Evolutionary conservation across 495 filamentous ascomycete species (phyloP).

Genomic region (Talaromyces trachyspermus): DNA sequence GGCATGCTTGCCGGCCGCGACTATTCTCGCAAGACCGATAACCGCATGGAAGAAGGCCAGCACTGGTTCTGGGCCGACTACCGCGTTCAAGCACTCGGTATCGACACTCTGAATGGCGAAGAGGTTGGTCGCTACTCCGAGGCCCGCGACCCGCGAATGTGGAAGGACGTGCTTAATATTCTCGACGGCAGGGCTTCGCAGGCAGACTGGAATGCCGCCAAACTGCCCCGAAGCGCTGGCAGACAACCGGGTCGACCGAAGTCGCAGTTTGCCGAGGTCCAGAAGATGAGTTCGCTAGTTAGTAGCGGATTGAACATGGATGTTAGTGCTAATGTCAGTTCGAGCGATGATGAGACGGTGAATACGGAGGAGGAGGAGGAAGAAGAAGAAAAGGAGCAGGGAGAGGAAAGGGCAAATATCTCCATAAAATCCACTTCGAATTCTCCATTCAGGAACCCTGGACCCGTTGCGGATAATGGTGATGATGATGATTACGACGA

Average conservation of each 20-base stretch:
- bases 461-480: background rate
- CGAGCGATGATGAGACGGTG: constrained; percentile 17
- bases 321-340: constrained; percentile 5
- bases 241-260: constrained; percentile 13
- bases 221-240: constrained; percentile 17
- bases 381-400: constrained; percentile 10
- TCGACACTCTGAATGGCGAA: constrained; percentile 45
- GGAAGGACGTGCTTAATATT: constrained; percentile 38
- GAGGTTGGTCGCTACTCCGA: constrained; percentile 37
- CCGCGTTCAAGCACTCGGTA: constrained; percentile 45
- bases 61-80: constrained; percentile 52
- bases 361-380: constrained; percentile 19
- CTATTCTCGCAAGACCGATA: constrained; percentile 36
- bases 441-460: constrained; percentile 6
- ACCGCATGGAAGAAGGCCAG: constrained; percentile 34
- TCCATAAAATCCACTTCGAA: background rate
- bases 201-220: constrained; percentile 18
- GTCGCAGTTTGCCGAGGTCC: constrained; percentile 22
- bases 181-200: constrained; percentile 26
- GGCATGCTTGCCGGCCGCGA: constrained; percentile 32
- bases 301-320: constrained; percentile 12
- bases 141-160: constrained; percentile 34
- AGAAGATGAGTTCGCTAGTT: constrained; percentile 22
- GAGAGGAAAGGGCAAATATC: no score
- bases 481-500: background rate